Evolutionary conservation across 441 rosid species (phyloP).

Genomic region (Pelargonium cotyledonis): DNA sequence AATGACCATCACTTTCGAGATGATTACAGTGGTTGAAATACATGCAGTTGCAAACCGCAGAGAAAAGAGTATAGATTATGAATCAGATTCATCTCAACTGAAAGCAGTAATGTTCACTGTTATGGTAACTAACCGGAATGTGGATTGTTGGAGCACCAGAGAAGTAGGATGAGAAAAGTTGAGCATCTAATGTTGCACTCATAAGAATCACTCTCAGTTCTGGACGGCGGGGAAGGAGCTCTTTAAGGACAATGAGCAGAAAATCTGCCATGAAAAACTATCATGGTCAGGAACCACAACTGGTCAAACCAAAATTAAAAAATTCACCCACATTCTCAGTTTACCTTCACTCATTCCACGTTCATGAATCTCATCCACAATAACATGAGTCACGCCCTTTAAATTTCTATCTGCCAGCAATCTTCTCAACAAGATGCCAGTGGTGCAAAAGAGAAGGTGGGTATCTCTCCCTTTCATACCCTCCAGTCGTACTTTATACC

Average conservation of each 20-base stretch:
- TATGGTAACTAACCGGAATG: constrained; percentile 67
- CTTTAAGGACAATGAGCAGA: constrained; percentile 85
- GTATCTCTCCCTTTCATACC: constrained; percentile 95
- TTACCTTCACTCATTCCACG: constrained; percentile 99
- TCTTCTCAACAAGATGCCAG: constrained; percentile 89
- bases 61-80: constrained; percentile 7
- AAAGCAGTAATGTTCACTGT: not conserved
- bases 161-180: constrained; percentile 81
- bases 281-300: constrained; percentile 7
- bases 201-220: constrained; percentile 90
- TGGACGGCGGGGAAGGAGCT: constrained; percentile 88
- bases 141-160: constrained; percentile 86
- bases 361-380: constrained; percentile 98
- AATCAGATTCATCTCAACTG: constrained; percentile 16
- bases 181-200: constrained; percentile 98
- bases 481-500: constrained; percentile 96
- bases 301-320: constrained; percentile 7
- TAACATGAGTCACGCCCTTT: constrained; percentile 88
- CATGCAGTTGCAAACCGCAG: not conserved
- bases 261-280: constrained; percentile 49
- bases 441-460: constrained; percentile 90
- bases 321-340: constrained; percentile 4
- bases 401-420: constrained; percentile 81
- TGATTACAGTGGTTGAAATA: constrained; percentile 2
- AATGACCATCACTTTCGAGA: not conserved